Conservation (phyloP, 1,284 basidiomycete species). For the Cutaneotrichosporon sp. region DNA sequence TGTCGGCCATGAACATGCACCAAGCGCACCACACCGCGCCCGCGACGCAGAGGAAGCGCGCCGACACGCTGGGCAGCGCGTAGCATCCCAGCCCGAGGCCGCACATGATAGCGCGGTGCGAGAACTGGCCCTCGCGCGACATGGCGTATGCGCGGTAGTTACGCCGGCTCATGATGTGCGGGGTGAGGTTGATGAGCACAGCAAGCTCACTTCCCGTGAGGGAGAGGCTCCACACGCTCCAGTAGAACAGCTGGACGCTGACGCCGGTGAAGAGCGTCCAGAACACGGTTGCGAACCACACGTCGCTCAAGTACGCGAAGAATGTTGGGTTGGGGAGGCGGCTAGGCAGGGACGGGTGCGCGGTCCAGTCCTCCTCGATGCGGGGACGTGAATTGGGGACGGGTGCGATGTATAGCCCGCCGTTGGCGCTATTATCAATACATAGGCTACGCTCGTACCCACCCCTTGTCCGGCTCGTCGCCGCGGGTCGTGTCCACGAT, state of each 20-base stretch:
- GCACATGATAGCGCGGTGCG: conserved; percentile 59
- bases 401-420: conserved; percentile 17
- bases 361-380: conserved; percentile 29
- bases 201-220: conserved; percentile 70
- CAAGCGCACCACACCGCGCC: conserved; percentile 60
- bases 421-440: conserved; percentile 13
- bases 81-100: conserved; percentile 64
- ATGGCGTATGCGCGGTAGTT: conserved; percentile 57
- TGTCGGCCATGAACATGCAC: conserved; percentile 60
- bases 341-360: conserved; percentile 9
- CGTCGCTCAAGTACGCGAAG: conserved; percentile 42
- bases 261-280: conserved; percentile 86
- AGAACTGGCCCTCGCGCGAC: conserved; percentile 58
- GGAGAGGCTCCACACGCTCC: conserved; percentile 79
- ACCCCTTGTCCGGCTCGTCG: conserved; percentile 21
- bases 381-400: conserved; percentile 11
- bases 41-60: conserved; percentile 62
- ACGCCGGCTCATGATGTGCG: conserved; percentile 60
- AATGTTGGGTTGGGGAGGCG: conserved; percentile 17
- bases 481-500: conserved; percentile 24
- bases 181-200: conserved; percentile 67
- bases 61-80: conserved; percentile 59
- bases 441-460: conserved; percentile 13
- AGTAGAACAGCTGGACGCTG: conserved; percentile 83
- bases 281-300: conserved; percentile 67